Base-by-base conservation (phyloP, 768 basidiomycete genomes). In the Pleurotus ostreatus region DNA sequence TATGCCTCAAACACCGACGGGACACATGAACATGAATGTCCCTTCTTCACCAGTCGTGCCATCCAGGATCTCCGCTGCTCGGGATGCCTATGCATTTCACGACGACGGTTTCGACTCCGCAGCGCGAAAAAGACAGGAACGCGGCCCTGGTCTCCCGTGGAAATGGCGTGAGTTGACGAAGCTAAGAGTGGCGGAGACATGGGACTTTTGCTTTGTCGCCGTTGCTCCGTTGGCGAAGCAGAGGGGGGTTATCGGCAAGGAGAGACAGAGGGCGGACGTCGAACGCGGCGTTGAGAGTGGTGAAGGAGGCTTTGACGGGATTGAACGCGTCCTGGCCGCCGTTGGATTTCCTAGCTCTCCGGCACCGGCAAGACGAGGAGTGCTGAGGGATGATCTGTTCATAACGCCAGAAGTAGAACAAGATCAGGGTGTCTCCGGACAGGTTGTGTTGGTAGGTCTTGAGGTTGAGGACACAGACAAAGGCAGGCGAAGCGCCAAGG, bases 151-250 rank as follows among this genome's bases (percentile, higher is more conserved):
- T 11, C 77, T 94, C 20, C 80, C 84, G 5, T 96, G 93, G 92
- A 74, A 74, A 55, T 95, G 93, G 93, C 78, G 83, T 47, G 83
- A 87, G 55, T 74, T 79, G 59, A 89, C 91, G 2, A 77, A 84
- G 18, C 67, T 80, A 60, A 79, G 93, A 44, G 76, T 95, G 23
- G 82, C 86, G 61, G 89, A 90, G 55, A 87, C 88, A 0, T 93
- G 83, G 64, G 89, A 94, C 60, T 88, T 94, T 61, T 95, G 94
- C 65, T 69, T 81, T 25, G 74, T 71, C 6, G 63, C 70, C 4
- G 68, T 66, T 11, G 69, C 67, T 11, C 56, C 65, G 9, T 56
- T 68, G 20, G 63, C 74, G 1, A 77, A 75, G 74, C 65, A 68
- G 57, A 34, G 30, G 30, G 71, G 71, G 65, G 57, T 63, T 60